Conservation (phyloP, 2,329 filamentous ascomycete genomes). For the Ceratocystiopsis brevicomis region DNA sequence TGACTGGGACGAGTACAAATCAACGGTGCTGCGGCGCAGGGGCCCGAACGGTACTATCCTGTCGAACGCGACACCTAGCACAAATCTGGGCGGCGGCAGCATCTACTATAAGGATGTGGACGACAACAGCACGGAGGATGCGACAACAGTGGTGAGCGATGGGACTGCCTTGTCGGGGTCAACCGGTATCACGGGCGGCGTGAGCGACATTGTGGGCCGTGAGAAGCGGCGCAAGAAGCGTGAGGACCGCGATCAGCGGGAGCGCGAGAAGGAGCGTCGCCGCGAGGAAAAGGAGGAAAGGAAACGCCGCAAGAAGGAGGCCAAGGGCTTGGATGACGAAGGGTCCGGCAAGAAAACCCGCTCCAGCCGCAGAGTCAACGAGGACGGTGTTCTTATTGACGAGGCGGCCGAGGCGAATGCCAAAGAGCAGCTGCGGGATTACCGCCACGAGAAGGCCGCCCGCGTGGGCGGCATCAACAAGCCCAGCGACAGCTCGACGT, state of each 20-base stretch:
- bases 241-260: constrained; percentile 36
- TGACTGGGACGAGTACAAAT: constrained; percentile 98
- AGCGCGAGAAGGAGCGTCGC: constrained; percentile 24
- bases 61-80: constrained; percentile 63
- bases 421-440: constrained; percentile 54
- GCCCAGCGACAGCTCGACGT: constrained; percentile 56
- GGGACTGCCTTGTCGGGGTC: constrained; percentile 18
- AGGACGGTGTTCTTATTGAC: constrained; percentile 44
- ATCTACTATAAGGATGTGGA: constrained; percentile 62
- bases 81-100: constrained; percentile 71
- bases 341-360: constrained; percentile 21
- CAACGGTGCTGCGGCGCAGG: constrained; percentile 72
- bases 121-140: constrained; percentile 21
- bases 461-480: constrained; percentile 80
- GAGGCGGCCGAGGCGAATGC: constrained; percentile 43
- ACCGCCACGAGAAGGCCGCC: constrained; percentile 72
- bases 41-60: constrained; percentile 79
- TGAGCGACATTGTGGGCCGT: constrained; percentile 34
- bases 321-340: no score
- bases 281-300: constrained; percentile 17
- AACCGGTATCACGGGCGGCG: constrained; percentile 38
- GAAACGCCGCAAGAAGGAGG: constrained; percentile 20
- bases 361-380: constrained; percentile 26
- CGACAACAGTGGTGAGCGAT: constrained; percentile 18
- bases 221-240: constrained; percentile 32